Percentiles rank a stretch among this genome's conserved stretches.
Evolutionary conservation across 140 eudicot species (phyloP).

Genomic region (Oenanthe javanica): DNA sequence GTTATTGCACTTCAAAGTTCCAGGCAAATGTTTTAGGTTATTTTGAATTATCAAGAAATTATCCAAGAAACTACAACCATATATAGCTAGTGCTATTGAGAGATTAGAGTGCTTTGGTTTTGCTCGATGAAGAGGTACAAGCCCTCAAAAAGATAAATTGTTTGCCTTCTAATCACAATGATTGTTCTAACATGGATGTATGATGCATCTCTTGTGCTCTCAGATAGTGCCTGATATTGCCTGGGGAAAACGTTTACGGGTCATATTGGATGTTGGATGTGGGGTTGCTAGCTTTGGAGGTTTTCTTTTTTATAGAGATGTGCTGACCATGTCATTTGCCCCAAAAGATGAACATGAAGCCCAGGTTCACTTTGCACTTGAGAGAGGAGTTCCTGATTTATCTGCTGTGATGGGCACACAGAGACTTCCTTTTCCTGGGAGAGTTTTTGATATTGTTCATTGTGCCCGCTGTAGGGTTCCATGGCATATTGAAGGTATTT

Average conservation of each 20-base stretch:
- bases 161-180: neutral
- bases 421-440: conserved; percentile 91
- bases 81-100: neutral
- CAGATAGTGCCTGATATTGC: conserved; percentile 75
- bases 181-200: neutral
- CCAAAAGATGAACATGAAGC: conserved; percentile 99
- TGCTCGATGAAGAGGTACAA: neutral
- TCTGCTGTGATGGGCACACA: conserved; percentile 98
- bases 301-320: conserved; percentile 77
- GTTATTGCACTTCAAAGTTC: neutral
- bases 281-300: conserved; percentile 99
- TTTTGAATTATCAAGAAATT: neutral
- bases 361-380: conserved; percentile 95
- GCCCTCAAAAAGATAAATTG: neutral
- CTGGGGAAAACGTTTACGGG: conserved; percentile 92
- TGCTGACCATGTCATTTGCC: conserved; percentile 88
- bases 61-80: neutral
- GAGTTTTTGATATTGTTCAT: conserved; percentile 87
- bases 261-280: conserved; percentile 96
- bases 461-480: conserved; percentile 99
- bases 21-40: neutral
- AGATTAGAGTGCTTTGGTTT: neutral
- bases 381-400: conserved; percentile 90
- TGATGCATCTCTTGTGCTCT: neutral
- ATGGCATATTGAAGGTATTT: conserved; percentile 94